Base-by-base conservation (phyloP, 2,329 filamentous ascomycete species). In the Seiridium unicorne region DNA sequence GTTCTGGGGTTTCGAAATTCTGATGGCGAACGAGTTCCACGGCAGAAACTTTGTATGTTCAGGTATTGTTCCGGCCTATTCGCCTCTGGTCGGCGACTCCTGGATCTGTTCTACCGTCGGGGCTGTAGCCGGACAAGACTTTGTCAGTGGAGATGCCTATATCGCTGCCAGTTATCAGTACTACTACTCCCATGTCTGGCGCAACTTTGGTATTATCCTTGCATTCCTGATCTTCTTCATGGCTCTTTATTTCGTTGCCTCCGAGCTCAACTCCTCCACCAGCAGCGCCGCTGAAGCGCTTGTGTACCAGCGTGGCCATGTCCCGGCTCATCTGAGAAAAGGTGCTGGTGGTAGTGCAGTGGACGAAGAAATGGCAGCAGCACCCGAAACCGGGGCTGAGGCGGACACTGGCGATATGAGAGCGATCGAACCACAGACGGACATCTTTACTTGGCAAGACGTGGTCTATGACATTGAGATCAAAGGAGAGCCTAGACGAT, bases 361-460 rank as follows among this genome's bases (percentile, higher is more conserved):
- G n/a, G 81, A 84, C 42, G 60, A 60, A 55, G 64, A 66, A 35
- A 9, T 47, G 36, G 46, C 32, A 38, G 44, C 31, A 59, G 56
- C 35, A 63, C 6, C 38, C 31, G 44, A 51, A 9, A n/a, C 57
- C 47, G 44, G 54, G 18, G 26, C 36, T 26, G 32, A 57, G 35
- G 47, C 55, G 36, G 51, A 18, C 44, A 36, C 5, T 32, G 38
- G 36, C 10, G 48, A 54, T 5, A 54, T 48, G n/a, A 51, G 54
- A 32, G 44, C 26, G 7, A 32, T 61, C n/a, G 44, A 61, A n/a
- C 62, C 60, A 1, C 62, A 62, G 38, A 64, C 66, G 3, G 79
- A 80, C n/a, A 58, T 93, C 58, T 94, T 95, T 73, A 89, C 90
- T 46, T 96, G 91, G 92, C 81, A 85, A 59, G 82, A 93, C 66